Base-by-base conservation (phyloP, 108 stramenopile species). In the Seminavis robusta region DNA sequence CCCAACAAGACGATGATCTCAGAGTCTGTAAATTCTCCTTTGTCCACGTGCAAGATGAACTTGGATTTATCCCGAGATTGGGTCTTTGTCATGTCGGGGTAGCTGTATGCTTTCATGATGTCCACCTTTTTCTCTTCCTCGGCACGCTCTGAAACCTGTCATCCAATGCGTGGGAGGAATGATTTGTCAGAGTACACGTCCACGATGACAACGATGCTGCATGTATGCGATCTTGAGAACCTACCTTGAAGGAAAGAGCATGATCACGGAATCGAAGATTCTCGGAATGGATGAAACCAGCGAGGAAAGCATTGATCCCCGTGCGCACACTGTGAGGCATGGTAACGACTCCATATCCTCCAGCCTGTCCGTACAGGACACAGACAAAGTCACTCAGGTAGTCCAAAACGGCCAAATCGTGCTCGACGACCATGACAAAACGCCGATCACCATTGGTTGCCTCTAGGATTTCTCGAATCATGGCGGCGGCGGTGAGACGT, bases 351-450 rank as follows among this genome's bases (percentile, higher is more conserved):
- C 99, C 99, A 78, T 99, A 99, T 15, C 89, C 99, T 44, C 92
- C 94, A 8, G 96, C 84, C 38, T 77, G 68, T 34, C 97, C 98
- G 65, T 98, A 99, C 19, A 99, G 62, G 65, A 97, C 96, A 79
- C 97, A 98, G 52, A 99, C 87, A 72, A 79, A 98, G 84, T 99
- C 99, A 52, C 90, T 93, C 49, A 99, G 66, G 70, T 99, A 98
- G 74, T 99, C 99, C 51, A 99, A 77, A 32, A 99, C 97, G 41
- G 99, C 97, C 61, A 99, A 79, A 80, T 99, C 98, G 84, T 99
- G 99, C 90, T 99, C 97, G 54, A 99, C 97, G 39, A 96, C 95
- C 23, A 98, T 56, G 29, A 98, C 96, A 52, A 94, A 99, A 9
- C 91, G 84, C 30, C 86, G 69, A 62, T 77, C 76, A 0, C 84